Conservation (phyloP, 768 basidiomycete genomes). For the Mycena sanguinolenta region DNA sequence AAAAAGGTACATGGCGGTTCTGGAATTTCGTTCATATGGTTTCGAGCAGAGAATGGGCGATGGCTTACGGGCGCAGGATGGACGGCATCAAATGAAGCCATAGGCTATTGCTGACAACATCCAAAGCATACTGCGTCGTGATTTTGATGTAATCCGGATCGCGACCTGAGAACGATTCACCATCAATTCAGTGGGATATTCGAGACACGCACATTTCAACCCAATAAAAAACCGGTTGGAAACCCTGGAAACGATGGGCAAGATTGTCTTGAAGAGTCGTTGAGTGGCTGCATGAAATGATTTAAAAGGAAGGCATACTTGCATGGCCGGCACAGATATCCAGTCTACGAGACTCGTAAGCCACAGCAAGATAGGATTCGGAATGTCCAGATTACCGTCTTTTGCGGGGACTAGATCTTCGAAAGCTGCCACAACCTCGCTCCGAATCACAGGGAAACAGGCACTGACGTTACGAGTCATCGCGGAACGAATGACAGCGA, state of each 20-base stretch:
- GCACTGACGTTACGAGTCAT: conserved; percentile 55
- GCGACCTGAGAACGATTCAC: conserved; percentile 9
- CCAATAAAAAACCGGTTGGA: conserved; percentile 32
- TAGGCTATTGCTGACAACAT: conserved; percentile 9
- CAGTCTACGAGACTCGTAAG: conserved; percentile 20
- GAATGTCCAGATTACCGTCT: conserved; percentile 38
- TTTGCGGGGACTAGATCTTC: conserved; percentile 50
- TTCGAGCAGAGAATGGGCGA: not conserved
- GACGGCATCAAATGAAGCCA: conserved; percentile 18
- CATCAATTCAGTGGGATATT: not conserved
- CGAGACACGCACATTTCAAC: conserved; percentile 12
- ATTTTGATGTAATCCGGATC: conserved; percentile 26
- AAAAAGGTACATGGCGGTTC: conserved; percentile 20
- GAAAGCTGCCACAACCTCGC: conserved; percentile 60
- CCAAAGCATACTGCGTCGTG: conserved; percentile 15
- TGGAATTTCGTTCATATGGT: not conserved
- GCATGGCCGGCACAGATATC: conserved; percentile 27
- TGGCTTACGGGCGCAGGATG: conserved; percentile 26
- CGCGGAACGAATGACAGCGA: conserved; percentile 46
- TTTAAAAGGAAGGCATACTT: conserved; percentile 1
- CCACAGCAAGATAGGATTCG: no score
- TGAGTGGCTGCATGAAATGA: not conserved
- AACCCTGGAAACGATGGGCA: conserved; percentile 21
- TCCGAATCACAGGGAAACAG: conserved; percentile 55
- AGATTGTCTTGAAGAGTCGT: conserved; percentile 1